Percentiles rank a stretch among this genome's conserved stretches.
Evolutionary conservation across 495 filamentous ascomycete species (phyloP).

Genomic region (Neurospora intermedia): DNA sequence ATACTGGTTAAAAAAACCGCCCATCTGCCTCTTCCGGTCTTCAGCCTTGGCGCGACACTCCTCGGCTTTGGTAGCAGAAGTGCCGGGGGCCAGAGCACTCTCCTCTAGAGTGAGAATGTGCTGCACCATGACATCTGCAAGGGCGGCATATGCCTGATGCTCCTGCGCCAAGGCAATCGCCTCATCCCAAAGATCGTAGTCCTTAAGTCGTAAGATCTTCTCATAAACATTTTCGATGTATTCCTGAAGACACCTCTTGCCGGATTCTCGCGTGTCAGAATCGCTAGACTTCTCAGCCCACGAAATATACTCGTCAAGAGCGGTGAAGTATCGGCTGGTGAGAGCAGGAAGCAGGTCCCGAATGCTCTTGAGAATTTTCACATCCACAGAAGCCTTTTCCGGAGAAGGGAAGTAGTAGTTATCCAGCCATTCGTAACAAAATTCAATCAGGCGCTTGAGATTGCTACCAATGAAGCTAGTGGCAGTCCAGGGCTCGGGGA

Average conservation of each 20-base stretch:
- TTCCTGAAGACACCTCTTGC: slow-evolving; percentile 23
- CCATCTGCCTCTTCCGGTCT: slow-evolving; percentile 29
- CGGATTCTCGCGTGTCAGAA: slow-evolving; percentile 20
- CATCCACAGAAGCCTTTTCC: slow-evolving; percentile 8
- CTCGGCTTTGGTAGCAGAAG: slow-evolving; percentile 13
- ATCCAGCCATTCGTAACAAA: slow-evolving; percentile 29
- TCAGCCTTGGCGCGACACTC: slow-evolving; percentile 19
- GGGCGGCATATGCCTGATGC: slow-evolving; percentile 55
- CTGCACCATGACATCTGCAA: slow-evolving; percentile 48
- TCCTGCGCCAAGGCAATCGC: slow-evolving; percentile 66
- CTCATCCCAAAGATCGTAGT: slow-evolving; percentile 55
- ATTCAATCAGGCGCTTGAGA: slow-evolving; percentile 42
- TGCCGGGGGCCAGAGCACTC: slow-evolving; percentile 9
- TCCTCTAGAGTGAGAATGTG: slow-evolving; percentile 26
- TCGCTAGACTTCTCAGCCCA: slow-evolving; percentile 31
- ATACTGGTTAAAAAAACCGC: slow-evolving; percentile 60
- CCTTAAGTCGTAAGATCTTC: slow-evolving; percentile 43
- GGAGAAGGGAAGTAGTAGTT: slow-evolving; percentile 3
- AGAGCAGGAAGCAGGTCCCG: slow-evolving; percentile 29
- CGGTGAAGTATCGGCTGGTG: slow-evolving; percentile 35
- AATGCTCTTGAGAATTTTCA: slow-evolving; percentile 22
- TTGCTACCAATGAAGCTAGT: slow-evolving; percentile 47
- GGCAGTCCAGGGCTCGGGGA: slow-evolving; percentile 78
- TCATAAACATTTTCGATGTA: slow-evolving; percentile 30
- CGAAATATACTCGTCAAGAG: slow-evolving; percentile 29